Conservation (phyloP, 768 basidiomycete species). For the Hemileccinum rubropunctum region DNA sequence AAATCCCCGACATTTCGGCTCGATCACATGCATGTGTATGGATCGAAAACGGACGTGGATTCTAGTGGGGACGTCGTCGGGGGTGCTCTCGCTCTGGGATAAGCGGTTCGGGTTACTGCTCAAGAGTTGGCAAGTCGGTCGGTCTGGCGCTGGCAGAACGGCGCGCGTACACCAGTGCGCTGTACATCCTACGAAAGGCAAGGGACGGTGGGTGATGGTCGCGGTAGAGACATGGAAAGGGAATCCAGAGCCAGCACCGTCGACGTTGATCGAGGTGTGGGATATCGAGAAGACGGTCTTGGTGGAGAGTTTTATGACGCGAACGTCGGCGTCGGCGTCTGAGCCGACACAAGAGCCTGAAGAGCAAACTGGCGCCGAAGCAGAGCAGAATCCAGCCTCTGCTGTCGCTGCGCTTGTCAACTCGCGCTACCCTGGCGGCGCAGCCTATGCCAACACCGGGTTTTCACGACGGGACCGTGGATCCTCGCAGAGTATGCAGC, state of each 20-base stretch:
- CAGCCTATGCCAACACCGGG: constrained; percentile 21
- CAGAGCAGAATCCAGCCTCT: constrained; percentile 61
- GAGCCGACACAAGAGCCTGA: constrained; percentile 55
- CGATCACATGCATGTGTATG: constrained; percentile 80
- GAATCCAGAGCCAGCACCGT: constrained; percentile 39
- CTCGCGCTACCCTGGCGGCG: constrained; percentile 47
- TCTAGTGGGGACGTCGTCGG: constrained; percentile 81
- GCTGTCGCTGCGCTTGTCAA: constrained; percentile 83
- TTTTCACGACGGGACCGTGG: constrained; percentile 27
- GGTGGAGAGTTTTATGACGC: constrained; percentile 76
- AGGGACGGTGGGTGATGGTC: constrained; percentile 89
- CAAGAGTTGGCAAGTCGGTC: constrained; percentile 81
- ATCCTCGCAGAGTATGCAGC: constrained; percentile 33
- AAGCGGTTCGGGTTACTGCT: constrained; percentile 87
- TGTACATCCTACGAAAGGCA: constrained; percentile 84
- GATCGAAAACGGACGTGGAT: constrained; percentile 88
- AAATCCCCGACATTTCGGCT: constrained; percentile 82
- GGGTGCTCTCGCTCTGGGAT: constrained; percentile 90
- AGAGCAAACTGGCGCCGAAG: constrained; percentile 50
- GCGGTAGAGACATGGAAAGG: constrained; percentile 57
- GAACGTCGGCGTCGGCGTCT: constrained; percentile 41
- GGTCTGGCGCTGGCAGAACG: constrained; percentile 47
- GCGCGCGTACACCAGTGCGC: constrained; percentile 69
- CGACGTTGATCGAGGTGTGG: constrained; percentile 79
- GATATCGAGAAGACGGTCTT: constrained; percentile 80